Evolutionary conservation across 2,329 filamentous ascomycete genomes (phyloP).

Genomic region (Aspergillus quadrilineatus): DNA sequence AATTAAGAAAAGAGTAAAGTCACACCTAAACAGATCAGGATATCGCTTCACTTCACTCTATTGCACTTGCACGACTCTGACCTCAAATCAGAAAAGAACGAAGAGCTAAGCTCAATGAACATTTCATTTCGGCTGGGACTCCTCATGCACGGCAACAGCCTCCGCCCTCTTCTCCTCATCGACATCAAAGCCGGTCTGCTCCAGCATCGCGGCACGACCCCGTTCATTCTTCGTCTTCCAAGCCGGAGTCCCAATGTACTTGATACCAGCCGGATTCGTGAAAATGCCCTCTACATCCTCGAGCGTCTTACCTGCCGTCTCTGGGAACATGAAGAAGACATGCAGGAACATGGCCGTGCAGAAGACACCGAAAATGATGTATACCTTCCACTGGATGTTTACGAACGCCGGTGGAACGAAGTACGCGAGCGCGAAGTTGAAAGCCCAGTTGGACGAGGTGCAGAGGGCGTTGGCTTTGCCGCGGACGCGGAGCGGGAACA

Average conservation of each 20-base stretch:
- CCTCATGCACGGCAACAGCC: constrained; percentile 14
- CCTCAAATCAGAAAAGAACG: neutral
- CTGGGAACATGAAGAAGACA: constrained; percentile 64
- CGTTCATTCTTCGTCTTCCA: constrained; percentile 40
- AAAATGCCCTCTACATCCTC: constrained; percentile 78
- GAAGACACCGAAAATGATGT: constrained; percentile 74
- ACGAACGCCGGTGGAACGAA: constrained; percentile 59
- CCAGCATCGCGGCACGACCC: constrained; percentile 29
- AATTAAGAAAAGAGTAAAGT: neutral
- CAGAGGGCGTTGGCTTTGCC: constrained; percentile 63
- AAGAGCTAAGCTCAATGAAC: neutral
- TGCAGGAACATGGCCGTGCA: constrained; percentile 64
- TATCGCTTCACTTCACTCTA: neutral
- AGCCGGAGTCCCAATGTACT: constrained; percentile 38
- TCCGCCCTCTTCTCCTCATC: constrained; percentile 28
- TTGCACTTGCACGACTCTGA: neutral
- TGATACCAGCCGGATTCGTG: constrained; percentile 36
- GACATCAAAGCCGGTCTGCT: constrained; percentile 30
- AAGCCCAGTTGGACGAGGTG: constrained; percentile 63
- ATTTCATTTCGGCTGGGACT: neutral
- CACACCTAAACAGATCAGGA: neutral
- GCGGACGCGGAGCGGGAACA: constrained; percentile 62
- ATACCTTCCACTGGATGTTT: constrained; percentile 60
- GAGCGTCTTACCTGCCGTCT: constrained; percentile 71
- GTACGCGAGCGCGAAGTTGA: constrained; percentile 56